Evolutionary conservation across 2,329 filamentous ascomycete genomes (phyloP), one percentile per base, ranked within the genome.

Genomic region (Colletotrichum incanum): DNA sequence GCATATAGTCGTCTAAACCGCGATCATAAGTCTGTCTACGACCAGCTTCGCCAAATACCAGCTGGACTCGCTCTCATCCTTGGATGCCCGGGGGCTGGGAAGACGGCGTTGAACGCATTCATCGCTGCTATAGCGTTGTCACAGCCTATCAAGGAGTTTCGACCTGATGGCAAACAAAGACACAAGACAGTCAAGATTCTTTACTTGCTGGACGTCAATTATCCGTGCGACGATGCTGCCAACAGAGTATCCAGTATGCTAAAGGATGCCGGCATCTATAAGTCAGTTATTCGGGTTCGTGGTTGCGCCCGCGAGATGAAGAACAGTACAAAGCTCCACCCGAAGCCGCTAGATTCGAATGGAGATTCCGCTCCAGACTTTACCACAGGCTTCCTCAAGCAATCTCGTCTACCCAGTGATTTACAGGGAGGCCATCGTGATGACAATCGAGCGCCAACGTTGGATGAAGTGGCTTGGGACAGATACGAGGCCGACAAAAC

Each of bases 181-280:
- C 8, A 20, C 78, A 54, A 75, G 66, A 26, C 76, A 74, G 12
- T 76, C 76, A 34, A 74, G 67, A 80, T 87, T 14, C 76, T 87
- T 0, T 87, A 86, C 60, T 75, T 87, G 0, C 78, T 87, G 1
- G 85, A 87, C 64, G 83, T 87, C 65, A 87, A 87, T 74, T 82
- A 84, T 54, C 83, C 86, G 0, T 80, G 85, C 0, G 84, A 86
- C 47, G 84, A 86, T 56, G 83, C 83, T 0, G 85, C 84, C 0
- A 80, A 82, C 64, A 81, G 84, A 7, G 84, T 86, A n/a, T 77
- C 79, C 20, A 76, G 73, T 2, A 76, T 86, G 1, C 82, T 82
- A 66, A 78, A 79, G 20, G 77, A 77, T 1, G 79, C 81, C 0
- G 81, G 82, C 0, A 71, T 86, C 1, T 47, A 80, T 81, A 70